Conservation (phyloP, 306 rosid genomes). For the Quercus gilva region DNA sequence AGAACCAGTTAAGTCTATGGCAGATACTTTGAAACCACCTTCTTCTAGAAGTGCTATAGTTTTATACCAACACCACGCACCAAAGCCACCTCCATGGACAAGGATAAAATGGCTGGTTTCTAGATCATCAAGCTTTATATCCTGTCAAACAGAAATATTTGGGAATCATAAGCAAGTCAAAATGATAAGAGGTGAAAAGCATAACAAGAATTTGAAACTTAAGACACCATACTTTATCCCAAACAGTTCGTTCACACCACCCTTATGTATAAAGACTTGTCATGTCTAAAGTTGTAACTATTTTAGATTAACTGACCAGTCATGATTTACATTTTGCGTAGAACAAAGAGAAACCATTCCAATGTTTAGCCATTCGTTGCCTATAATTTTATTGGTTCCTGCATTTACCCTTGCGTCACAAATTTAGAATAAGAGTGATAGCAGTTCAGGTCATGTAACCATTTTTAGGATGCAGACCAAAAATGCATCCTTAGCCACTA, state of each 20-base stretch:
- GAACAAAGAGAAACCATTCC: not conserved
- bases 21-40: slow-evolving; percentile 77
- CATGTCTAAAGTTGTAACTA: not conserved
- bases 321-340: not conserved
- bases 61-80: slow-evolving; percentile 99
- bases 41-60: slow-evolving; percentile 95
- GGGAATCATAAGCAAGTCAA: slow-evolving; percentile 20
- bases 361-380: not conserved
- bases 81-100: slow-evolving; percentile 98
- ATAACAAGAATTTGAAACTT: not conserved
- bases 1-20: slow-evolving; percentile 88
- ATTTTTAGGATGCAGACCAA: not conserved
- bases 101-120: slow-evolving; percentile 89
- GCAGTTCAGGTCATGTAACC: not conserved
- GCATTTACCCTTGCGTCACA: not conserved
- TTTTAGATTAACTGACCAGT: not conserved
- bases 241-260: not conserved
- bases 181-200: not conserved
- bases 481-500: not conserved
- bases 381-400: not conserved
- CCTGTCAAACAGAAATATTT: slow-evolving; percentile 45
- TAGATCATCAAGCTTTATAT: slow-evolving; percentile 69
- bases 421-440: not conserved
- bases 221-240: not conserved
- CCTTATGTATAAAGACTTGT: not conserved